Evolutionary conservation across 768 basidiomycete species (phyloP).

Genomic region (Phlegmacium glaucopus): DNA sequence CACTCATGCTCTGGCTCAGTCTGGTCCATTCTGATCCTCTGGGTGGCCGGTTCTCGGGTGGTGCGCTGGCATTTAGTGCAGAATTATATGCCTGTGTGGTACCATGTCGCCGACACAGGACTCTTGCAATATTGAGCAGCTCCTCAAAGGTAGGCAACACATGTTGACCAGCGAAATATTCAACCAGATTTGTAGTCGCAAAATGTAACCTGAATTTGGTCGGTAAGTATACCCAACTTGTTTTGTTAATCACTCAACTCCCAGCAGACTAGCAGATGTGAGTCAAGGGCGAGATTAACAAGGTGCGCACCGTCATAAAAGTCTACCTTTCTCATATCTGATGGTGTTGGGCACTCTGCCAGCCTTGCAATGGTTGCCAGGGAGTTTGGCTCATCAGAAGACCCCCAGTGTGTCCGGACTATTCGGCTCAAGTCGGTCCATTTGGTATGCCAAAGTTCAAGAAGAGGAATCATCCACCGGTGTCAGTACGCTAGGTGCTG

Average conservation of each 20-base stretch:
- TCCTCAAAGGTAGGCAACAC: neutral
- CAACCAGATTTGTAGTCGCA: constrained; percentile 6
- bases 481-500: no score
- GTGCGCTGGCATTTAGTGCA: neutral
- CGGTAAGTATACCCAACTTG: neutral
- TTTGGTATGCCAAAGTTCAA: constrained; percentile 30
- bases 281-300: constrained; percentile 15
- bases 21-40: neutral
- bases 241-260: constrained; percentile 2
- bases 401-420: constrained; percentile 18
- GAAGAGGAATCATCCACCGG: constrained; percentile 19
- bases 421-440: constrained; percentile 28
- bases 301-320: constrained; percentile 18
- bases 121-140: neutral
- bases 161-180: constrained; percentile 2
- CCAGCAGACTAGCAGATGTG: constrained; percentile 20
- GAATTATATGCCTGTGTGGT: constrained; percentile 3
- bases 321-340: constrained; percentile 22
- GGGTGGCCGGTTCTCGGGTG: neutral
- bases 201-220: constrained; percentile 1
- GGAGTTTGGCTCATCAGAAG: constrained; percentile 13
- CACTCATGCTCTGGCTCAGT: neutral
- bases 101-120: neutral
- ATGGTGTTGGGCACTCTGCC: constrained; percentile 15
- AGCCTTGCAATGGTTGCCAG: constrained; percentile 13